Conservation (phyloP, 2,329 filamentous ascomycete species). For the Cordyceps cateniannulata region DNA sequence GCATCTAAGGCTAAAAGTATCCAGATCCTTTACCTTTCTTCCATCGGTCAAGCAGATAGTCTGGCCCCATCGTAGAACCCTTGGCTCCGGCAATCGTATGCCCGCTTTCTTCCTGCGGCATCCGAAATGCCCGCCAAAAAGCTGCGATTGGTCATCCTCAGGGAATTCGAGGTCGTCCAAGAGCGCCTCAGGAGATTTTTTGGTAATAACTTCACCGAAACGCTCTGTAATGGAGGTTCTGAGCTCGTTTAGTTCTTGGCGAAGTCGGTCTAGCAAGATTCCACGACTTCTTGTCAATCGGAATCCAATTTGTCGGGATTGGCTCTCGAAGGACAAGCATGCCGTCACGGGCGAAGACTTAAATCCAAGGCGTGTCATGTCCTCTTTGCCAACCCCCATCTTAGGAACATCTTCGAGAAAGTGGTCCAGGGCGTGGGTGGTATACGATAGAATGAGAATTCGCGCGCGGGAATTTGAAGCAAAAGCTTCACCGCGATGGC, state of each 20-base stretch:
- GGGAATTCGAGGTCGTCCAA: too few relatives aligned
- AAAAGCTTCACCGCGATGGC: slow-evolving; percentile 54
- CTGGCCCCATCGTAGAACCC: slow-evolving; percentile 3
- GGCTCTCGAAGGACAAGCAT: slow-evolving; percentile 26
- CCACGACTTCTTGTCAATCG: too few relatives aligned
- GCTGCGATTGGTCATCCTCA: neutral
- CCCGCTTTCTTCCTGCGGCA: neutral
- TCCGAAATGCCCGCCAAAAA: slow-evolving; percentile 5
- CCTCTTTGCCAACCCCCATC: slow-evolving; percentile 42
- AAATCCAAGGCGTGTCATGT: slow-evolving; percentile 57
- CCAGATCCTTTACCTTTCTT: slow-evolving; percentile 37
- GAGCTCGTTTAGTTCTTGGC: too few relatives aligned
- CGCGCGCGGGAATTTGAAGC: slow-evolving; percentile 39
- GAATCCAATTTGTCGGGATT: too few relatives aligned
- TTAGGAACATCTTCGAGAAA: slow-evolving; percentile 58
- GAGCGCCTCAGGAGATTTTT: too few relatives aligned
- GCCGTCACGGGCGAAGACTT: slow-evolving; percentile 48
- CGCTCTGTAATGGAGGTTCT: too few relatives aligned
- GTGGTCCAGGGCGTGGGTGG: slow-evolving; percentile 61
- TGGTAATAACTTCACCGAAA: too few relatives aligned
- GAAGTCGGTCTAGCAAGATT: too few relatives aligned
- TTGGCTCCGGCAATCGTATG: neutral
- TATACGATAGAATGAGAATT: slow-evolving; percentile 61
- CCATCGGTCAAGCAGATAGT: slow-evolving; percentile 54
- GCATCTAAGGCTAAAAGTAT: neutral